Evolutionary conservation across 768 basidiomycete genomes (phyloP), one percentile per base, ranked within the genome.

Genomic region (Tylopilus rubrobrunneus): DNA sequence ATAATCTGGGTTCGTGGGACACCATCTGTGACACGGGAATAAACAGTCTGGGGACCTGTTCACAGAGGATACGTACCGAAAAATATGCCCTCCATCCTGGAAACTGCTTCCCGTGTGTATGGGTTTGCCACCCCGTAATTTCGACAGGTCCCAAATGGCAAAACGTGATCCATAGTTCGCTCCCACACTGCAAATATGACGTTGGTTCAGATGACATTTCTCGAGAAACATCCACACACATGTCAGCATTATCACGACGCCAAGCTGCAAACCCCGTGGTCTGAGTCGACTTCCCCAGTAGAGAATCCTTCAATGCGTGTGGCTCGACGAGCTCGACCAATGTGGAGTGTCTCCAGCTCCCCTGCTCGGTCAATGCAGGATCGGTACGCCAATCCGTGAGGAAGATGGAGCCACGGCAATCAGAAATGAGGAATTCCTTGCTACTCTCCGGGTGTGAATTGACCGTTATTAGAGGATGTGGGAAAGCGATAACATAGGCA

Each of bases 341-440:
- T 63, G 78, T 84, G 11, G 77, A 78, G 65, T 84, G 81, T 45
- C 85, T 78, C 78, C 84, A 82, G 50, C 71, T 76, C 44, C 75
- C 78, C 51, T 76, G 75, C 51, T 78, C 78, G 19, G 69, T 71
- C 51, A 63, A 77, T 12, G 78, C 76, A 1, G 84, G 85, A 62
- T 90, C 86, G 6, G 84, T 79, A 51, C 86, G 82, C 90, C 90
- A 92, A 71, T 92, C 88, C n/a, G 85, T 82, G 45, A 91, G 68
- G 67, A 85, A 89, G 45, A 92, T 73, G 28, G 83, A 84, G 33
- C 90, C 90, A 34, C 79, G 80, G 50, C 76, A 79, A 69, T 92
- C 90, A 2, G 88, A 80, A 51, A 91, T 85, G 27, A 92, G 76
- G 62, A 92, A 82, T 60, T 89, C 89, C 66, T 87, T 91, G 74